Evolutionary conservation across 2,329 filamentous ascomycete species (phyloP).

Genomic region (Graphilbum fragrans): DNA sequence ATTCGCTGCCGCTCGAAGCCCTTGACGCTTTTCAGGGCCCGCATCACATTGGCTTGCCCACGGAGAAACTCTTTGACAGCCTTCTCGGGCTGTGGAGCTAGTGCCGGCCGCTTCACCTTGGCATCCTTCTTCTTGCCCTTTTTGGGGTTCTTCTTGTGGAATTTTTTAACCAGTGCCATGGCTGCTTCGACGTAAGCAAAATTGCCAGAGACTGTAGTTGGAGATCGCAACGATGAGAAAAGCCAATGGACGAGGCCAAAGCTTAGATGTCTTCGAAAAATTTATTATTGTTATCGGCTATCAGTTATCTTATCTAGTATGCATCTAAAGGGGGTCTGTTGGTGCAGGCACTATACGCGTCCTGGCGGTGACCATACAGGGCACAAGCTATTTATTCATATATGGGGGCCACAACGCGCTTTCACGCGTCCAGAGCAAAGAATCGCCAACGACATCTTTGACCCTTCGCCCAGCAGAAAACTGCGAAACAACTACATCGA

Average conservation of each 20-base stretch:
- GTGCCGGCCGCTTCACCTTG: constrained; percentile 22
- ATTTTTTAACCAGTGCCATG: background rate
- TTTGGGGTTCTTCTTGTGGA: background rate
- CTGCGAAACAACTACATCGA: too few relatives aligned
- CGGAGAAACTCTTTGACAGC: constrained; percentile 7
- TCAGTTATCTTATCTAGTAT: background rate
- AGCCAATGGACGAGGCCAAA: too few relatives aligned
- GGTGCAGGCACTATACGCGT: constrained; percentile 12
- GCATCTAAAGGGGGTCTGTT: background rate
- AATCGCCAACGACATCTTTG: background rate
- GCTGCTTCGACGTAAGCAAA: background rate
- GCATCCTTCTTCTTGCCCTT: background rate
- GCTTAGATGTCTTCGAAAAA: too few relatives aligned
- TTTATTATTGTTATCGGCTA: constrained; percentile 2
- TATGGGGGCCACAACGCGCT: background rate
- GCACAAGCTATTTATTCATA: too few relatives aligned
- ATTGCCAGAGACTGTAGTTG: too few relatives aligned
- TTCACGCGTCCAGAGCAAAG: background rate
- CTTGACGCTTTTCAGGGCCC: constrained; percentile 60
- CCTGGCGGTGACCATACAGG: background rate
- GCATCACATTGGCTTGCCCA: constrained; percentile 37
- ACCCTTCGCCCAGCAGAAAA: too few relatives aligned
- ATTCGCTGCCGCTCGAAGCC: constrained; percentile 70
- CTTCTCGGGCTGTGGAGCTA: constrained; percentile 6
- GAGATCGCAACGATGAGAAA: too few relatives aligned